A percentile compares a stretch with the other conserved stretches of the same genome.
These are phyloP conservation scores for Amanita subjunquillea DNA, from an alignment of 768 basidiomycete genomes.

Conservation along the genomic window DNA sequence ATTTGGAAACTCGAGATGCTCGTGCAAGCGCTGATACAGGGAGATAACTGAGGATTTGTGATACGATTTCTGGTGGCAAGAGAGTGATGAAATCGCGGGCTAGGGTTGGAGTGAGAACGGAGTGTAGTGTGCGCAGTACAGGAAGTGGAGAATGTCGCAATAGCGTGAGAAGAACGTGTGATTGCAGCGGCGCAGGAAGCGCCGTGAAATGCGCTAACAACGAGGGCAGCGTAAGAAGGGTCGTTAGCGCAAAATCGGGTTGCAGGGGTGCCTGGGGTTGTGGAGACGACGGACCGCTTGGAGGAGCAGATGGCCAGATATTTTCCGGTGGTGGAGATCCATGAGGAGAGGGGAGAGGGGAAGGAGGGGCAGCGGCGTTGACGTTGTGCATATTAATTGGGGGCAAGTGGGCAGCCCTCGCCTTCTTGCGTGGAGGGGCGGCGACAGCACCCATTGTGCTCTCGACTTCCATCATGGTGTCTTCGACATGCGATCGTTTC, in stretches of 20 bases:
- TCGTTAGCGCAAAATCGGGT: conserved; percentile 72
- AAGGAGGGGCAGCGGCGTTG: conserved; percentile 70
- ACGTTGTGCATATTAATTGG: conserved; percentile 57
- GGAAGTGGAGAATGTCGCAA: conserved; percentile 86
- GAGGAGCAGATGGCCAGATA: conserved; percentile 75
- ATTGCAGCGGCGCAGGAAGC: conserved; percentile 78
- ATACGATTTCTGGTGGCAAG: conserved; percentile 86
- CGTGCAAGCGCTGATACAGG: conserved; percentile 75
- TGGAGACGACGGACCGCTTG: conserved; percentile 70
- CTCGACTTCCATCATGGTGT: conserved; percentile 42
- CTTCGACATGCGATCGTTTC: conserved; percentile 63
- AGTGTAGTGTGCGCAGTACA: conserved; percentile 82
- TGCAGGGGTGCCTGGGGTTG: conserved; percentile 63
- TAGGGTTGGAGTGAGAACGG: conserved; percentile 81
- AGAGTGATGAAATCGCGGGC: conserved; percentile 92
- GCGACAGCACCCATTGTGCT: conserved; percentile 32
- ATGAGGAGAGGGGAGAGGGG: conserved; percentile 77
- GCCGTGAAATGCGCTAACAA: conserved; percentile 73
- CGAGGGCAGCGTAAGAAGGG: conserved; percentile 78
- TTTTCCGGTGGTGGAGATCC: conserved; percentile 71
- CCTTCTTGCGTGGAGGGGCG: conserved; percentile 67
- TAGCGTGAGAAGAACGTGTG: conserved; percentile 87
- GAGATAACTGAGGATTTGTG: conserved; percentile 78
- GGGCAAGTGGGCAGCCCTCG: conserved; percentile 50
- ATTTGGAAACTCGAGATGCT: conserved; percentile 78